A percentile compares a stretch with the other conserved stretches of the same genome.
Evolutionary conservation across 2,329 filamentous ascomycete genomes (phyloP).

Genomic region (Aspergillus candidus): DNA sequence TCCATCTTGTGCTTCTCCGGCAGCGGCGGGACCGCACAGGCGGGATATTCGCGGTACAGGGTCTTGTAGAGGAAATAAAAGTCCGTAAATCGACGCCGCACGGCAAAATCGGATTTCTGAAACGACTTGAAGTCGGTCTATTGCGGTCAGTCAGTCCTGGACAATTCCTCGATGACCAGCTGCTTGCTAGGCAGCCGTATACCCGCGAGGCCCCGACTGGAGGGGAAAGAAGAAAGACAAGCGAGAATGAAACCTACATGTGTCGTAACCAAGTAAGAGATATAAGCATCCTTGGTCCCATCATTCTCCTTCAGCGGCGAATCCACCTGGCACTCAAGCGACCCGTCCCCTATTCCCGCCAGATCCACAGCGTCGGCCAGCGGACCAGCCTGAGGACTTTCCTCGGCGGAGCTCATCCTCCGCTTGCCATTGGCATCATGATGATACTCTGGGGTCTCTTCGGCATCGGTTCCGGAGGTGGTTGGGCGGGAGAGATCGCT

Average conservation of each 20-base stretch:
- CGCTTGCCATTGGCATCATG: conserved; percentile 45
- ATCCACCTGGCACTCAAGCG: conserved; percentile 75
- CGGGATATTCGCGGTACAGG: conserved; percentile 78
- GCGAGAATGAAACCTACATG: conserved; percentile 51
- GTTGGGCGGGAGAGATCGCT: conserved; percentile 40
- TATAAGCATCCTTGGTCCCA: conserved; percentile 91
- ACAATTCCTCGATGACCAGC: neutral
- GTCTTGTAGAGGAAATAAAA: conserved; percentile 96
- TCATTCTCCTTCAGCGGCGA: conserved; percentile 91
- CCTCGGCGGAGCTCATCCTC: conserved; percentile 40
- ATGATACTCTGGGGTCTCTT: conserved; percentile 28
- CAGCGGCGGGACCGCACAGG: conserved; percentile 85
- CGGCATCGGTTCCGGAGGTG: conserved; percentile 37
- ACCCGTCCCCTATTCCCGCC: conserved; percentile 63
- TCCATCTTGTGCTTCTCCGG: conserved; percentile 99
- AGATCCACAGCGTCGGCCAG: conserved; percentile 53
- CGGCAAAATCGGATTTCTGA: conserved; percentile 68
- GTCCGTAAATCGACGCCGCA: conserved; percentile 92
- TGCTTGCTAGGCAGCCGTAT: conserved; percentile 14
- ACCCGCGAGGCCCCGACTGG: neutral
- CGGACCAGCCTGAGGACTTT: conserved; percentile 45
- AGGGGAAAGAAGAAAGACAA: conserved; percentile 10
- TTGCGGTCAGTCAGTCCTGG: conserved; percentile 14
- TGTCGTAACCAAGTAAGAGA: conserved; percentile 91
- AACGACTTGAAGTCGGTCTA: conserved; percentile 94